These are phyloP conservation scores for Mrakia hoshinonis DNA, from an alignment of 768 basidiomycete species.

Conservation along the genomic window DNA sequence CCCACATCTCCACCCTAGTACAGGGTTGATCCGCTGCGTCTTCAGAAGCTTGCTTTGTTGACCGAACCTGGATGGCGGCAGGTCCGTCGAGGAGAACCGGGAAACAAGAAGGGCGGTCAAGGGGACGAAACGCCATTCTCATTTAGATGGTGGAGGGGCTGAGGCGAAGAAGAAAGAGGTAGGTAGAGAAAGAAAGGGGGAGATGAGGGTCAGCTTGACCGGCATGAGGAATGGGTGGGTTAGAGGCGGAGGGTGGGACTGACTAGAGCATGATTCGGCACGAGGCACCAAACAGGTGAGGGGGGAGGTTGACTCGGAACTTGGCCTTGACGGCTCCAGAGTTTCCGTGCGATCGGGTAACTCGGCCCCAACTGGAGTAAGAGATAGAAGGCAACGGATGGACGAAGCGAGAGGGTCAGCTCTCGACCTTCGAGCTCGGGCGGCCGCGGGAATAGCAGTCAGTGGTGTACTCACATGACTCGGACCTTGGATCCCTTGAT, in stretches of 20 bases:
- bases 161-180: background rate
- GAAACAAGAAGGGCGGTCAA: background rate
- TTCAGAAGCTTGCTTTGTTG: background rate
- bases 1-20: background rate
- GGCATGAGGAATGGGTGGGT: background rate
- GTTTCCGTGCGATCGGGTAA: conserved; percentile 87
- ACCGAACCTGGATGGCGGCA: conserved; percentile 14
- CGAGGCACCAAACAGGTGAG: conserved; percentile 30
- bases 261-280: conserved; percentile 59
- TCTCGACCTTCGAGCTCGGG: background rate
- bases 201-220: background rate
- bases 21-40: no score
- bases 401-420: background rate
- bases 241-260: background rate
- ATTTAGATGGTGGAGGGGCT: conserved; percentile 30
- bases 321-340: conserved; percentile 63
- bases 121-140: background rate
- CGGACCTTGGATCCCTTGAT: conserved; percentile 90
- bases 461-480: conserved; percentile 77
- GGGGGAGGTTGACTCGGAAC: conserved; percentile 13
- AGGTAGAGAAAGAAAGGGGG: background rate
- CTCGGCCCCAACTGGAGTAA: conserved; percentile 51
- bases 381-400: background rate
- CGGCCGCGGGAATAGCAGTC: conserved; percentile 32
- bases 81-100: background rate